These are phyloP conservation scores for Capsicum pubescens DNA, from an alignment of 257 asterid species.

Conservation along the genomic window DNA sequence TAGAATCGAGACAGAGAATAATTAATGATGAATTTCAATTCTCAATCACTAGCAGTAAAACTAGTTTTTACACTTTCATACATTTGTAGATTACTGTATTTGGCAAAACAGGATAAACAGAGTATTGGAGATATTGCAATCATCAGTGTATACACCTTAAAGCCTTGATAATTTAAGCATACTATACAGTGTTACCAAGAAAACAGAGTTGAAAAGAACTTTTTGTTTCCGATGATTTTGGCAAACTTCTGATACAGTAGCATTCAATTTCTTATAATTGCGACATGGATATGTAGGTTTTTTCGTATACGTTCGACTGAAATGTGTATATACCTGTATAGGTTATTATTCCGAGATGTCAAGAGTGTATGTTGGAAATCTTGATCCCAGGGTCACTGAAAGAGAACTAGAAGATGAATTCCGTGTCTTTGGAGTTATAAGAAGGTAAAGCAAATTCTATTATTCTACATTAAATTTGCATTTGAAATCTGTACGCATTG, in stretches of 20 bases:
- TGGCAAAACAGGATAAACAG: neutral
- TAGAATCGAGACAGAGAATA: neutral
- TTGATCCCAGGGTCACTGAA: conserved; percentile 89
- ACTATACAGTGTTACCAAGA: neutral
- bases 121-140: neutral
- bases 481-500: neutral
- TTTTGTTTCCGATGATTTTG: neutral
- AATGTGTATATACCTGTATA: neutral
- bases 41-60: neutral
- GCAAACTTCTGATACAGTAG: neutral
- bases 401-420: conserved; percentile 94
- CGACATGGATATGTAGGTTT: neutral
- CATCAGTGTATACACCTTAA: neutral
- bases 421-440: conserved; percentile 76
- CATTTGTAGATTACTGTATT: neutral
- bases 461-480: neutral
- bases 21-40: neutral
- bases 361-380: conserved; percentile 79
- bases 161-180: neutral
- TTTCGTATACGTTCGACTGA: neutral
- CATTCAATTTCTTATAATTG: neutral
- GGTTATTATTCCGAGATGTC: conserved; percentile 61
- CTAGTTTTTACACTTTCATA: neutral
- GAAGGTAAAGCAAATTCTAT: conserved; percentile 56
- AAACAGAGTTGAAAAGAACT: neutral